These are phyloP conservation scores for Cornus kousa DNA, from an alignment of 148 eudicot genomes.

Conservation along the genomic window DNA sequence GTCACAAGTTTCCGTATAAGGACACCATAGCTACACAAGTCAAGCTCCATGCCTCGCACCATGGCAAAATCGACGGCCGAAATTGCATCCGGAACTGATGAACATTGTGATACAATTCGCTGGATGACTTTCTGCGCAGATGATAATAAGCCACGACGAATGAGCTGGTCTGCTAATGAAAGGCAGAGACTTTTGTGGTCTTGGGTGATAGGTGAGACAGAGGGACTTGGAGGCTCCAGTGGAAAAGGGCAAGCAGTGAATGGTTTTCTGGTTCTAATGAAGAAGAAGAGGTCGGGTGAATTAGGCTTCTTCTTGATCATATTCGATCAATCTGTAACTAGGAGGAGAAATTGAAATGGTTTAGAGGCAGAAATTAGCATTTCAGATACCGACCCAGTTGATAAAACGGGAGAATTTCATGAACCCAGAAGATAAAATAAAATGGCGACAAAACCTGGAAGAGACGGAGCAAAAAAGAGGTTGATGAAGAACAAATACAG, in stretches of 20 bases:
- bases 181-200: slow-evolving; percentile 1
- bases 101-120: background rate
- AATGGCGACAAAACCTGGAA: too few relatives aligned
- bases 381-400: too few relatives aligned
- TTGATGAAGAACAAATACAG: too few relatives aligned
- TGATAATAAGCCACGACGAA: background rate
- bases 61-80: background rate
- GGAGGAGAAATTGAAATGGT: too few relatives aligned
- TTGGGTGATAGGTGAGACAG: background rate
- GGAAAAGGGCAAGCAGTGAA: slow-evolving; percentile 7
- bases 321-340: background rate
- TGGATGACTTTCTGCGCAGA: background rate
- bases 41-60: slow-evolving; percentile 17
- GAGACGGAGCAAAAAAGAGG: too few relatives aligned
- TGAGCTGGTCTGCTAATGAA: slow-evolving; percentile 7
- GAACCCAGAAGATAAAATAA: too few relatives aligned
- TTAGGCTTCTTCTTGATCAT: slow-evolving; percentile 4
- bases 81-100: background rate
- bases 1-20: slow-evolving; percentile 27
- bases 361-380: too few relatives aligned
- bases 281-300: background rate
- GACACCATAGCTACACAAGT: slow-evolving; percentile 16
- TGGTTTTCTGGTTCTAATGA: background rate
- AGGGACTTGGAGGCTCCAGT: background rate
- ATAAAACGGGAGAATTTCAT: too few relatives aligned